Base-by-base conservation (phyloP, 2,329 filamentous ascomycete genomes). In the Ambrosiella xylebori region DNA sequence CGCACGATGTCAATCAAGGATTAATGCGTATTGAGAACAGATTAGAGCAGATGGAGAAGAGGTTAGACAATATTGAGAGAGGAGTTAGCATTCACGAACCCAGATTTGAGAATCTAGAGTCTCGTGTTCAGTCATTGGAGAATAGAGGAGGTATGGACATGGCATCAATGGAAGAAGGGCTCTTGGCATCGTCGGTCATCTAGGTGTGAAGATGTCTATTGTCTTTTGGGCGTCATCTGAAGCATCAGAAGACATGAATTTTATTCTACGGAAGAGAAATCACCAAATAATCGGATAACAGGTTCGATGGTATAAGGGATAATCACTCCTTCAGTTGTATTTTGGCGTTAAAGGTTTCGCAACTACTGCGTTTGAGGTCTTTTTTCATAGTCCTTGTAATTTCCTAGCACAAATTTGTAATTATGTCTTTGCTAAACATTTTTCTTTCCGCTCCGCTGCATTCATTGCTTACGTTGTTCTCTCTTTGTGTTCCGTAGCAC, bases 1-100 rank as follows among this genome's bases (percentile, higher is more conserved):
- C 70, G 59, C 78, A 81, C 65, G 79, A 82, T 41, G 72, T 80
- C 65, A 66, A 68, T 1, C 74, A 79, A 61, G 76, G 76, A 5
- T 71, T 81, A 60, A 67, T 71, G 62, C 72, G 75, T 52, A 71
- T 81, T 50, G 74, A 76, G 61, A 69, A 71, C 60, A 71, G 72
- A 2, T 70, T 78, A 7, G 76, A 78, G 13, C 70, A 70, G 54
- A 71, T 81, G 35, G 73, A 78, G 64, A 78, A 78, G 66, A 72
- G 77, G n/a, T 68, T 81, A 59, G 76, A 79, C 15, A 71, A 72
- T 51, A 70, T 81, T 38, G 77, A 81, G 64, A 68, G 68, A 54
- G 71, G 71, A 54, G 66, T 69, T n/a, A 67, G 66, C 49, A 64
- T 65, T 17, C 74, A 73, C 59, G 72, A 74, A 60, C 71, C 72